Percentiles rank a stretch among this genome's conserved stretches.
phyloP scores from a whole-genome alignment of 202 grass and related monocot genomes.

The Saccharum hybrid region DNA sequence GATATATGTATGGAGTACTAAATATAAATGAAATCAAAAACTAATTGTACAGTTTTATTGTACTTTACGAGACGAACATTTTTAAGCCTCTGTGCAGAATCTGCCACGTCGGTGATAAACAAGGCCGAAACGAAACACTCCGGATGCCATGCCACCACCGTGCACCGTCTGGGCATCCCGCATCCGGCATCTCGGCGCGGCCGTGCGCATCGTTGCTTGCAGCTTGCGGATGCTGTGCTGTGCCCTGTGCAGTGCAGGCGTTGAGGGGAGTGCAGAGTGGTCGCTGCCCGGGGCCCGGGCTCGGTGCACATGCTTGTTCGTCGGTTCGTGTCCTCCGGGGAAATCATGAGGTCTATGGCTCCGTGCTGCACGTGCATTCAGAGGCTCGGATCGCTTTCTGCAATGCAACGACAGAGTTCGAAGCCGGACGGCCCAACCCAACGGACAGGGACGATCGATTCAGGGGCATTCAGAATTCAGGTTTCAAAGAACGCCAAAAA shows the following conservation, averaged over 20 bases:
- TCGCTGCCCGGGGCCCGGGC: not conserved
- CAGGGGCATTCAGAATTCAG: not conserved
- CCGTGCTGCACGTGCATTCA: not conserved
- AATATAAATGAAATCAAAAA: too few species aligned
- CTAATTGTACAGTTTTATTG: too few species aligned
- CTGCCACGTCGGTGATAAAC: too few species aligned
- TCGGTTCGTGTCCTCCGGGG: not conserved
- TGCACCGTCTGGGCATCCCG: not conserved
- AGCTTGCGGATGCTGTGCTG: not conserved
- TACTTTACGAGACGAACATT: too few species aligned
- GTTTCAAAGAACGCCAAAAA: not conserved
- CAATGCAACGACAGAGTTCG: not conserved
- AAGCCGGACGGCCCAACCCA: slow-evolving; percentile 19
- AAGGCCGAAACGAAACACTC: slow-evolving; percentile 16
- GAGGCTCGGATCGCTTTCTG: not conserved
- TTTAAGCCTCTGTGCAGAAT: too few species aligned
- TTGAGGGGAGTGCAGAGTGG: not conserved
- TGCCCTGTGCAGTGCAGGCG: not conserved
- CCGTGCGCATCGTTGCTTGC: not conserved
- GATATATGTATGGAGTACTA: too few species aligned
- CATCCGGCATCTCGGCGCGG: slow-evolving; percentile 9
- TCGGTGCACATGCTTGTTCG: not conserved
- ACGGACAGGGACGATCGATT: not conserved
- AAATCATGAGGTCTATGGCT: too few species aligned
- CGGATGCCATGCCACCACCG: not conserved